phyloP scores from a whole-genome alignment of 805 yeast species.

The Nakazawaea holstii region DNA sequence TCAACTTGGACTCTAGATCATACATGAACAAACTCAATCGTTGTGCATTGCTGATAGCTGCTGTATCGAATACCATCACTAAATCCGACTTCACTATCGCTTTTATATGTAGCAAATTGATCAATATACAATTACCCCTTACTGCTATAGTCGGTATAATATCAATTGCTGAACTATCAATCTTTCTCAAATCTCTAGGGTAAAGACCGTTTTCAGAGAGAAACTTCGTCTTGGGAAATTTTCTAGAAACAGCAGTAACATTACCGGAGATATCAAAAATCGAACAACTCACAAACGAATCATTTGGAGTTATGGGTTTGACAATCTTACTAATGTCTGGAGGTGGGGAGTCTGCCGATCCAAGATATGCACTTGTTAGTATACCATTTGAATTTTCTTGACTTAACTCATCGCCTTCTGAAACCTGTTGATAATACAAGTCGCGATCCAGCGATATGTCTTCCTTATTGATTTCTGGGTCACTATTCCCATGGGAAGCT shows the following conservation, averaged over 20 bases:
- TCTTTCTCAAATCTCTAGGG: conserved; percentile 83
- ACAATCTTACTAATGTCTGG: conserved; percentile 19
- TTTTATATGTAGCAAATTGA: conserved; percentile 81
- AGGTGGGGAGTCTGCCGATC: not conserved
- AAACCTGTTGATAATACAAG: too few relatives aligned
- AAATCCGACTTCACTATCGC: conserved; percentile 79
- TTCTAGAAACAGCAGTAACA: conserved; percentile 62
- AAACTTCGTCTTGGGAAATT: conserved; percentile 68
- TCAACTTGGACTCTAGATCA: conserved; percentile 73
- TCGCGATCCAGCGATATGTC: too few relatives aligned
- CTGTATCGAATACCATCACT: conserved; percentile 80
- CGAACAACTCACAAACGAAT: conserved; percentile 68
- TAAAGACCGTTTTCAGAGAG: conserved; percentile 66
- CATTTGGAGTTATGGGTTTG: conserved; percentile 42
- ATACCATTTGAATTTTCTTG: too few relatives aligned
- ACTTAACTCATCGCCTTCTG: too few relatives aligned
- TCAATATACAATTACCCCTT: conserved; percentile 68
- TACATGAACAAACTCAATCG: conserved; percentile 75
- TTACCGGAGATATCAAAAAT: conserved; percentile 68
- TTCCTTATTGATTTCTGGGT: too few relatives aligned
- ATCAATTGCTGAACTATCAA: conserved; percentile 69
- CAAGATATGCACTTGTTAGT: not conserved
- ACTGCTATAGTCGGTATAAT: conserved; percentile 88
- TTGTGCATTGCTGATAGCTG: conserved; percentile 56
- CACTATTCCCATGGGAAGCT: too few relatives aligned